A percentile compares a stretch with the other conserved stretches of the same genome.
Conservation (phyloP, 1,139 yeast genomes). For the Arxiozyma telluris region DNA sequence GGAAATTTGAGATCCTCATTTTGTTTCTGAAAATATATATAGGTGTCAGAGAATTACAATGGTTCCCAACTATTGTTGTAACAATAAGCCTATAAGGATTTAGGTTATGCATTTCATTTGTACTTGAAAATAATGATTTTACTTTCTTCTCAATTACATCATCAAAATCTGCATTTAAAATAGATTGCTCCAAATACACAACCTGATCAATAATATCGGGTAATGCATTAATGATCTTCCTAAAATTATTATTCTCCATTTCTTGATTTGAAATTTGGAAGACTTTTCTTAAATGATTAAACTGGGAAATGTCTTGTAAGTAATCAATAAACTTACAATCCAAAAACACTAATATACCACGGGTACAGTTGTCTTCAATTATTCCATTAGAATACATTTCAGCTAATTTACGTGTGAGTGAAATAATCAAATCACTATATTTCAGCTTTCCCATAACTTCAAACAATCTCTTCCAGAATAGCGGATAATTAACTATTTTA, state of each 20-base stretch:
- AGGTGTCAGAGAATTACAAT: background rate
- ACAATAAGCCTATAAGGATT: background rate
- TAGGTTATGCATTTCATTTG: background rate
- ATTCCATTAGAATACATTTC: background rate
- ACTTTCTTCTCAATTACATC: background rate
- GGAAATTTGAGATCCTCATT: background rate
- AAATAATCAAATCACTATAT: constrained; percentile 9
- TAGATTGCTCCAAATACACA: background rate
- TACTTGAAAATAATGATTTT: background rate
- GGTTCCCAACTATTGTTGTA: background rate
- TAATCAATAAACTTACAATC: constrained; percentile 19
- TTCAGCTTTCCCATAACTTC: constrained; percentile 9
- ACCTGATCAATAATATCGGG: background rate
- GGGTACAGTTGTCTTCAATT: constrained; percentile 2
- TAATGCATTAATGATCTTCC: constrained; percentile 13
- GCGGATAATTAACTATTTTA: background rate
- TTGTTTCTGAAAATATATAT: background rate
- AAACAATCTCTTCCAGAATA: constrained; percentile 7
- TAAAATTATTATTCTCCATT: constrained; percentile 22
- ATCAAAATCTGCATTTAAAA: background rate
- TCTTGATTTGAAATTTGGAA: constrained; percentile 24
- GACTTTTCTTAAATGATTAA: constrained; percentile 19
- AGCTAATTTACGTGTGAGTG: background rate
- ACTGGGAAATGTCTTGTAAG: constrained; percentile 17
- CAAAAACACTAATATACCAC: constrained; percentile 13